Conservation (phyloP, 371 early-diverging fungal species). For the Mortierella polycephala region DNA sequence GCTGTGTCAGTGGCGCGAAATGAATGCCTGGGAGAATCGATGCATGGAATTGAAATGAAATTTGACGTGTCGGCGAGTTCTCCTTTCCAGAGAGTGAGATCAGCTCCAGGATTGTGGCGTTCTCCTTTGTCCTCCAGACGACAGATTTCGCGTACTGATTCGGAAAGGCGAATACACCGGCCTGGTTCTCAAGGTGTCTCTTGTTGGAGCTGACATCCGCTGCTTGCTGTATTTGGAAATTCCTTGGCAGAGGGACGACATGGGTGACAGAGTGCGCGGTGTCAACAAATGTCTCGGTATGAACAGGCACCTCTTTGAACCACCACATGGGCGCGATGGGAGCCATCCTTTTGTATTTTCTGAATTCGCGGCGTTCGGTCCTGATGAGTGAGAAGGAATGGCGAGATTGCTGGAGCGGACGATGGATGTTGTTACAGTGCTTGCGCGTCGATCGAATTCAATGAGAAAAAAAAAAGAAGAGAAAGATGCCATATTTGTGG, state of each 20-base stretch:
- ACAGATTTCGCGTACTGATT: conserved; percentile 41
- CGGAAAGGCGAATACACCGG: conserved; percentile 40
- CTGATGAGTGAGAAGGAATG: no score
- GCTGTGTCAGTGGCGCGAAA: conserved; percentile 21
- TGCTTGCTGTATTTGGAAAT: conserved; percentile 1
- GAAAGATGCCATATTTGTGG: background rate
- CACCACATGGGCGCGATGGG: conserved; percentile 51
- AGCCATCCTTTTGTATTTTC: conserved; percentile 9
- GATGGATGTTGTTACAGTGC: no score
- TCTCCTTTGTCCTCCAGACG: conserved; percentile 47
- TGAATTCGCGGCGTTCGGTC: background rate
- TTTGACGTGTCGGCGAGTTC: conserved; percentile 32
- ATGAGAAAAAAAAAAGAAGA: background rate
- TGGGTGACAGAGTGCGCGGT: conserved; percentile 21
- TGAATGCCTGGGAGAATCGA: conserved; percentile 48
- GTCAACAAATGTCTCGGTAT: conserved; percentile 43
- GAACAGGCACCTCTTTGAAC: conserved; percentile 53
- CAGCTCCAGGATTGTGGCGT: conserved; percentile 39
- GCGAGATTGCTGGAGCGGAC: no score
- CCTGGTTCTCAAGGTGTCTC: conserved; percentile 26
- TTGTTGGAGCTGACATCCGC: background rate
- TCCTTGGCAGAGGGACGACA: conserved; percentile 20
- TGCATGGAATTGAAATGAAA: conserved; percentile 43
- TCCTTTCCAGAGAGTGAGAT: conserved; percentile 44
- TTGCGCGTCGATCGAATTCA: no score